Percentiles rank a stretch among this genome's conserved stretches.
Conservation (phyloP, 768 basidiomycete species). For the Boletus eberwhitei region DNA sequence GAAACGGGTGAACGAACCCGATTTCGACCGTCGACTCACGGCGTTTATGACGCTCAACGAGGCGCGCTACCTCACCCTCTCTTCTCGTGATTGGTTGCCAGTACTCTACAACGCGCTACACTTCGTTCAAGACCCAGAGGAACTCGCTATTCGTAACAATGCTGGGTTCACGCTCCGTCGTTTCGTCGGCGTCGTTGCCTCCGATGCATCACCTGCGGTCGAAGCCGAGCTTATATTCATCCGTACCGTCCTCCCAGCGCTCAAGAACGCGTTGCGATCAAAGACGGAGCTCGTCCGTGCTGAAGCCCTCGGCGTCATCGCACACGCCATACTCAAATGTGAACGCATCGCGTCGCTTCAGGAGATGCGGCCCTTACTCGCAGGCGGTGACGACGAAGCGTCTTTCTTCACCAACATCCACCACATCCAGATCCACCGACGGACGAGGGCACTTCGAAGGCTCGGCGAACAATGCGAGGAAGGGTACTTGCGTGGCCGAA, state of each 20-base stretch:
- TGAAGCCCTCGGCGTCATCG: conserved; percentile 77
- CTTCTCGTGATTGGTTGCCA: conserved; percentile 70
- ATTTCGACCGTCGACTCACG: conserved; percentile 80
- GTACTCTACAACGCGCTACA: conserved; percentile 78
- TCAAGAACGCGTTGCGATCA: conserved; percentile 77
- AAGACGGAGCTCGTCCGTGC: conserved; percentile 84
- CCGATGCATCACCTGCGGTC: conserved; percentile 27
- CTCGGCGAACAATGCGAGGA: conserved; percentile 74
- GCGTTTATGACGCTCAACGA: conserved; percentile 81
- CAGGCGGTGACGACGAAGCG: conserved; percentile 88
- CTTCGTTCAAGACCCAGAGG: conserved; percentile 86
- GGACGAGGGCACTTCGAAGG: conserved; percentile 81
- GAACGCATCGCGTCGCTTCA: conserved; percentile 55
- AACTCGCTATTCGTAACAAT: conserved; percentile 81
- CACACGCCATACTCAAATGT: conserved; percentile 68
- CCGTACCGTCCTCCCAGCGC: conserved; percentile 65
- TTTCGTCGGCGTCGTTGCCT: conserved; percentile 62
- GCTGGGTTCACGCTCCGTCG: conserved; percentile 73
- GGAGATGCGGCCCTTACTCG: conserved; percentile 80
- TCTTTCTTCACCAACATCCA: conserved; percentile 96
- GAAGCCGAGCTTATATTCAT: conserved; percentile 57
- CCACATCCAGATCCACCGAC: conserved; percentile 89
- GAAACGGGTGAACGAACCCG: conserved; percentile 84
- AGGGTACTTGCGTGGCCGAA: conserved; percentile 61
- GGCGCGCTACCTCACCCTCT: conserved; percentile 45